Conservation (phyloP, 257 asterid species). For the Cruciata laevipes region DNA sequence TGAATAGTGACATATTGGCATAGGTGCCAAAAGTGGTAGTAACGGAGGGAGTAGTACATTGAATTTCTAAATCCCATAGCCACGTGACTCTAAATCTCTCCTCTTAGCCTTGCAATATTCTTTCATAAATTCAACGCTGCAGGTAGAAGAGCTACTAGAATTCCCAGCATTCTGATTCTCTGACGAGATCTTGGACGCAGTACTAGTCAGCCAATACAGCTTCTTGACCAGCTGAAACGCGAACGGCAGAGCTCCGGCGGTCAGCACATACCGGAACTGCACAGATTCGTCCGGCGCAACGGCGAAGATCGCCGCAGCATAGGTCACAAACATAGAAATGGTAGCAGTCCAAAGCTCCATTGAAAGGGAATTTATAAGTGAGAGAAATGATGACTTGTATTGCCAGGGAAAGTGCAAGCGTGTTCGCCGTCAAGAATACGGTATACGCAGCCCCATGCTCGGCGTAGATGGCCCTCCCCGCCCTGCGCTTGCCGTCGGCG, state of each 20-base stretch:
- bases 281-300: slow-evolving; percentile 23
- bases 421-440: slow-evolving; percentile 21
- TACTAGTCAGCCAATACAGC: neutral
- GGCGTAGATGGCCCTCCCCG: slow-evolving; percentile 47
- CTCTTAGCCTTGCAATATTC: no score
- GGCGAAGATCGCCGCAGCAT: slow-evolving; percentile 24
- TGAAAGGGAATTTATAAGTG: slow-evolving; percentile 28
- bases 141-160: neutral
- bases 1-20: no score
- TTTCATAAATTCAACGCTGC: no score
- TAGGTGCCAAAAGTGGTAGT: no score
- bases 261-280: slow-evolving; percentile 18
- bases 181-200: no score
- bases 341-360: slow-evolving; percentile 34
- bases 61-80: no score
- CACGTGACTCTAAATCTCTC: no score
- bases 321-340: slow-evolving; percentile 27
- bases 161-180: neutral
- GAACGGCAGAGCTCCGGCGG: slow-evolving; percentile 26
- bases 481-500: slow-evolving; percentile 11
- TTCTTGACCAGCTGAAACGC: slow-evolving; percentile 18
- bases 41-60: no score
- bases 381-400: slow-evolving; percentile 20
- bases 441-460: slow-evolving; percentile 14
- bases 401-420: slow-evolving; percentile 26